Conservation (phyloP, 495 filamentous ascomycete species). For the Penicillium coffeae region DNA sequence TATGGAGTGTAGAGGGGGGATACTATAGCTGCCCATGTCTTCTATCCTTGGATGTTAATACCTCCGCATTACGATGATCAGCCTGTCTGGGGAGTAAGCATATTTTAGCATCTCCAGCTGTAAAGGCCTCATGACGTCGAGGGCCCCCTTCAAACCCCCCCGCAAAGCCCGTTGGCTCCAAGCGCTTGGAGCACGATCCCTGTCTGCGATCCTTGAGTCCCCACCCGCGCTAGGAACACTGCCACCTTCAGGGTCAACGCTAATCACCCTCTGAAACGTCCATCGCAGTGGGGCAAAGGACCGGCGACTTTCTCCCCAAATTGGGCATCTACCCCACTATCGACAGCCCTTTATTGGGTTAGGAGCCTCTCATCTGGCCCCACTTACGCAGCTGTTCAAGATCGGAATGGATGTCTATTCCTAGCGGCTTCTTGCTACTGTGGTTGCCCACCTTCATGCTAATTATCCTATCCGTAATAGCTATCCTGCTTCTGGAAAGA, state of each 20-base stretch:
- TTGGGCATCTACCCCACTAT: slow-evolving; percentile 1
- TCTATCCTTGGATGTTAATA: too few species aligned
- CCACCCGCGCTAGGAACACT: slow-evolving; percentile 30
- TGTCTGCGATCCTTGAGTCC: slow-evolving; percentile 34
- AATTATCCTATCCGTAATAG: background rate
- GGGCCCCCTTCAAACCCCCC: too few species aligned
- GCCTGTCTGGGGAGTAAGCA: too few species aligned
- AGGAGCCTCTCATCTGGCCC: background rate
- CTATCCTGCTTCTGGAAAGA: slow-evolving; percentile 5
- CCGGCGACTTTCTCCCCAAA: slow-evolving; percentile 8
- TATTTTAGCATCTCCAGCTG: background rate
- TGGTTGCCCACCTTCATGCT: too few species aligned
- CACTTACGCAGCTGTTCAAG: slow-evolving; percentile 14
- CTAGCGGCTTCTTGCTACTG: background rate
- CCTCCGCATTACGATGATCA: too few species aligned
- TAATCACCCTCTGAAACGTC: slow-evolving; percentile 36
- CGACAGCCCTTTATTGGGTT: slow-evolving; percentile 3
- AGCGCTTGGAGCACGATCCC: slow-evolving; percentile 20
- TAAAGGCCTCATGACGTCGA: too few species aligned
- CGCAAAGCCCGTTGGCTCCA: slow-evolving; percentile 28
- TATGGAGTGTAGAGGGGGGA: background rate
- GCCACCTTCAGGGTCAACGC: slow-evolving; percentile 36
- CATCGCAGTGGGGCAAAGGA: slow-evolving; percentile 3
- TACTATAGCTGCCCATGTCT: too few species aligned
- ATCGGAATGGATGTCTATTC: slow-evolving; percentile 3